These are phyloP conservation scores for Colletotrichum filicis DNA, from an alignment of 2,329 filamentous ascomycete genomes.

Conservation along the genomic window DNA sequence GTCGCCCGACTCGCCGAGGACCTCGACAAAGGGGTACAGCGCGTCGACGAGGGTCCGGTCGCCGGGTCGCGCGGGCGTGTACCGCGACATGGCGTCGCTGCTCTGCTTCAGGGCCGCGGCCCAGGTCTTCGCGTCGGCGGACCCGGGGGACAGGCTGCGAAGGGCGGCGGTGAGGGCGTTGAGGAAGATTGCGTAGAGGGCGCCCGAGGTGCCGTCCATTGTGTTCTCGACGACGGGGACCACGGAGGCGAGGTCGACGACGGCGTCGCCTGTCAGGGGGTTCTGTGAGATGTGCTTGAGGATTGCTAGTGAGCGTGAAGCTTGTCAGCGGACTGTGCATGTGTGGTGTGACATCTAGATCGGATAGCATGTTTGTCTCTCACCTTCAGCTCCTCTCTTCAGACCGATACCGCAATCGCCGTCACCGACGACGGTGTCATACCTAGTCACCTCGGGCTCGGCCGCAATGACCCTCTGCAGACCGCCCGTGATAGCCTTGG, in stretches of 20 bases:
- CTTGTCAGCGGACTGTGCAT: conserved; percentile 32
- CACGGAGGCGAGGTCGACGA: conserved; percentile 63
- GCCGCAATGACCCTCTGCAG: conserved; percentile 71
- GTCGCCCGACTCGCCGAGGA: conserved; percentile 72
- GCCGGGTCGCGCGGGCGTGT: conserved; percentile 89
- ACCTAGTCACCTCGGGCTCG: conserved; percentile 78
- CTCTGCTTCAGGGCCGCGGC: conserved; percentile 77
- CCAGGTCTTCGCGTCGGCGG: conserved; percentile 58
- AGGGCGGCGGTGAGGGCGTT: conserved; percentile 81
- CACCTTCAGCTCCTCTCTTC: conserved; percentile 85
- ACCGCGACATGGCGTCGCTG: conserved; percentile 77
- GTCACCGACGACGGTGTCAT: conserved; percentile 87
- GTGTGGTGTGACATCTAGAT: not conserved
- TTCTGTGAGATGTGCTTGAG: conserved; percentile 59
- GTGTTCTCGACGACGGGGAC: conserved; percentile 65
- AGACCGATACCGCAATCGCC: conserved; percentile 90
- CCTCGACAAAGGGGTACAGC: conserved; percentile 85
- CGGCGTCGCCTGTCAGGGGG: conserved; percentile 61
- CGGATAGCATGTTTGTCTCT: conserved; percentile 35
- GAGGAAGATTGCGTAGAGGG: conserved; percentile 83
- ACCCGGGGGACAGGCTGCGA: conserved; percentile 52
- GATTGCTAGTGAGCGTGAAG: conserved; percentile 53
- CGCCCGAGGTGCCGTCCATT: conserved; percentile 73
- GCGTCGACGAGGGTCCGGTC: conserved; percentile 94
- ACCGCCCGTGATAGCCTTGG: conserved; percentile 64